Evolutionary conservation across 1,284 basidiomycete species (phyloP).

Genomic region (Trametes versicolor): DNA sequence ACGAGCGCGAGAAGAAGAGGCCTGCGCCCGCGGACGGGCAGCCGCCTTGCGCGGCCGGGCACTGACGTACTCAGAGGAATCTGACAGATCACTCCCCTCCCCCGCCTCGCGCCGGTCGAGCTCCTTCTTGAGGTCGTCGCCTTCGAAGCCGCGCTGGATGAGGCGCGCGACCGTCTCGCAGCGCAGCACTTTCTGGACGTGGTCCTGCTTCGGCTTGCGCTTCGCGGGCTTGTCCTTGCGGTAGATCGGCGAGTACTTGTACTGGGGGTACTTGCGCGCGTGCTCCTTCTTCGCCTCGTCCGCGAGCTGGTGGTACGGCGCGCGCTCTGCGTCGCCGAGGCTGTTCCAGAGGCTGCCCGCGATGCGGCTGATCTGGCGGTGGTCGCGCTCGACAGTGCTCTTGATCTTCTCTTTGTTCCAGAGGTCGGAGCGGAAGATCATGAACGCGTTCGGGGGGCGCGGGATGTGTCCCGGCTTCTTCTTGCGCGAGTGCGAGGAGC

Average conservation of each 20-base stretch:
- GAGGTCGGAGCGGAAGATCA: conserved; percentile 81
- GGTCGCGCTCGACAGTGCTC: conserved; percentile 50
- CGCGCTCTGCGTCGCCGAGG: conserved; percentile 47
- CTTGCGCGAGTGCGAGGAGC: conserved; percentile 53
- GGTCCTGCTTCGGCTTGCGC: conserved; percentile 45
- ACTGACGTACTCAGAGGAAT: conserved; percentile 25
- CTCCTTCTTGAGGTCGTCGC: conserved; percentile 47
- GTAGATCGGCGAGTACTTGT: conserved; percentile 60
- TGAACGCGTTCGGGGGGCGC: conserved; percentile 87
- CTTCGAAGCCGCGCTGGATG: conserved; percentile 52
- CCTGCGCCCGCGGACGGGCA: conserved; percentile 13
- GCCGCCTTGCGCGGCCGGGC: conserved; percentile 15
- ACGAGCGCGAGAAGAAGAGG: conserved; percentile 7
- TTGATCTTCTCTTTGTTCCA: conserved; percentile 60
- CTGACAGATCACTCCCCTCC: conserved; percentile 18
- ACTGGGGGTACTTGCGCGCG: conserved; percentile 59
- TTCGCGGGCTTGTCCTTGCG: conserved; percentile 43
- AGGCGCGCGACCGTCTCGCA: conserved; percentile 56
- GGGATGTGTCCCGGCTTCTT: conserved; percentile 62
- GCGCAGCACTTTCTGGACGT: conserved; percentile 46
- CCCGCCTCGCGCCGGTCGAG: conserved; percentile 35
- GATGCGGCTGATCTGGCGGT: conserved; percentile 61
- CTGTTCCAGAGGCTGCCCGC: conserved; percentile 56
- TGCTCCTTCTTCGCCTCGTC: conserved; percentile 59
- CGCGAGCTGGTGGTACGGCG: conserved; percentile 55